Evolutionary conservation across 306 rosid species (phyloP).

Genomic region (Castanea mollissima): DNA sequence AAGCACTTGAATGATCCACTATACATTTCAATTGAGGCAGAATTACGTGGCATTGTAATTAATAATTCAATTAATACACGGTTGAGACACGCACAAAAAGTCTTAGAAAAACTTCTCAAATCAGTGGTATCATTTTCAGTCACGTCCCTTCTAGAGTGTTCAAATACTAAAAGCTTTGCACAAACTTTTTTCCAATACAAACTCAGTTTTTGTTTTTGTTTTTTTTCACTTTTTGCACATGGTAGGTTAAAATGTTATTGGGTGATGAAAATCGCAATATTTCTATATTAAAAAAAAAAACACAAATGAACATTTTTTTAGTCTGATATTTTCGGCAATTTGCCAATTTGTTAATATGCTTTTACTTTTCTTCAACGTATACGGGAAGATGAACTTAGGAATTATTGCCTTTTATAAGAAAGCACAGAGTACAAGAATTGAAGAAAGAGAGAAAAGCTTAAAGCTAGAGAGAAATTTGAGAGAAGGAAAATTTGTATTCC

Average conservation of each 20-base stretch:
- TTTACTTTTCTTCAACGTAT: neutral
- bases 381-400: neutral
- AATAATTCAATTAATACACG: slow-evolving; percentile 33
- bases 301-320: neutral
- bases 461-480: no score
- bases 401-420: neutral
- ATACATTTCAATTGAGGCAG: slow-evolving; percentile 88
- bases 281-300: no score
- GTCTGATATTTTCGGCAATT: neutral
- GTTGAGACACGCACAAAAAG: slow-evolving; percentile 84
- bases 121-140: slow-evolving; percentile 62
- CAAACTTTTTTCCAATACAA: neutral
- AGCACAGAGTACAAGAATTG: no score
- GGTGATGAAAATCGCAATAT: no score
- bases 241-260: neutral
- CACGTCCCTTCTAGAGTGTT: neutral
- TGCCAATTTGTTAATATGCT: neutral
- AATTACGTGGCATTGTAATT: slow-evolving; percentile 67
- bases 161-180: neutral
- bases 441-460: no score
- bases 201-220: neutral
- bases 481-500: no score
- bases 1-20: slow-evolving; percentile 91
- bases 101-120: slow-evolving; percentile 84
- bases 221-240: neutral